These are phyloP conservation scores for Gossypium sturtianum DNA, from an alignment of 345 rosid species.

Conservation along the genomic window DNA sequence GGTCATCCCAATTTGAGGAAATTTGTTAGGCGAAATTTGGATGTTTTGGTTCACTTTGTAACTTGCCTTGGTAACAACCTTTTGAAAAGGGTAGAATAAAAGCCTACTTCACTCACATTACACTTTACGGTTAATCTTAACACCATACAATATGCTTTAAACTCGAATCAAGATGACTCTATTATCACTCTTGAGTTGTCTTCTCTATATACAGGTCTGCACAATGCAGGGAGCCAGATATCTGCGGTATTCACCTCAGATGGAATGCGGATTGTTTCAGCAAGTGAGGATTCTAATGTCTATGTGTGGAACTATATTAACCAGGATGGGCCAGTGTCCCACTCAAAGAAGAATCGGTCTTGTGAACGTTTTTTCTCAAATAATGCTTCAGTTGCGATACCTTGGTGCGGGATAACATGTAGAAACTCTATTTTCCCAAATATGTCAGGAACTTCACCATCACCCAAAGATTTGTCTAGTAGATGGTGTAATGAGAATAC, in stretches of 20 bases:
- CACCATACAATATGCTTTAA: neutral
- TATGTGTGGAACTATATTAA: slow-evolving; percentile 32
- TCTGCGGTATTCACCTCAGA: slow-evolving; percentile 35
- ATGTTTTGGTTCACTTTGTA: neutral
- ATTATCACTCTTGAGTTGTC: neutral
- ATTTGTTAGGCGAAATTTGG: neutral
- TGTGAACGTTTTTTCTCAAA: slow-evolving; percentile 35
- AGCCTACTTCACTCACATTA: neutral
- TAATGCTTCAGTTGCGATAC: neutral
- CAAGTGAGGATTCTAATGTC: slow-evolving; percentile 39
- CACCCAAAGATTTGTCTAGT: neutral
- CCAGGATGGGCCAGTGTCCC: slow-evolving; percentile 20
- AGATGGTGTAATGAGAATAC: slow-evolving; percentile 5
- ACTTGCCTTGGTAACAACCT: neutral
- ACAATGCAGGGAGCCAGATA: slow-evolving; percentile 28
- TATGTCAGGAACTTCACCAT: slow-evolving; percentile 1
- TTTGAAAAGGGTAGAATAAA: neutral
- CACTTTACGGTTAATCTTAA: neutral
- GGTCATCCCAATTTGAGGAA: neutral
- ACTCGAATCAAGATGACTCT: neutral
- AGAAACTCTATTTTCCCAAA: neutral
- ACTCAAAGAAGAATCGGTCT: slow-evolving; percentile 23
- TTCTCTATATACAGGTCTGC: slow-evolving; percentile 18
- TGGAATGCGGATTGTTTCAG: slow-evolving; percentile 38
- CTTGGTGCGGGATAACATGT: slow-evolving; percentile 8